Percentiles rank a stretch among this genome's conserved stretches.
These are phyloP conservation scores for Debaryomyces maramus DNA, from an alignment of 805 yeast species.

Conservation along the genomic window DNA sequence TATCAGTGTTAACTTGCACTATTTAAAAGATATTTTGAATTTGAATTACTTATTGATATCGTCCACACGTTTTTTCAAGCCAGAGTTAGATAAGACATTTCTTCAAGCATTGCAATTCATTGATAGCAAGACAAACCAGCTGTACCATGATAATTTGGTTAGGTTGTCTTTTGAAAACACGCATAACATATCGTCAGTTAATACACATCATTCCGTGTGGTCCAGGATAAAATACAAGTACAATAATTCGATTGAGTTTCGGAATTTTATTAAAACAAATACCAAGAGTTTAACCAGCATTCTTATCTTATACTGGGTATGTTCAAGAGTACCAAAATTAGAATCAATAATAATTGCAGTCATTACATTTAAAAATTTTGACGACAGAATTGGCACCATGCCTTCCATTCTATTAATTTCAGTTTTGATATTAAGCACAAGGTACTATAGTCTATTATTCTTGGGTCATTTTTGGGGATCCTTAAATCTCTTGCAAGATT, in stretches of 20 bases:
- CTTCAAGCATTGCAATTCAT: conserved; percentile 37
- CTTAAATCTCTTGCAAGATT: conserved; percentile 43
- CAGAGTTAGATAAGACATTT: conserved; percentile 43
- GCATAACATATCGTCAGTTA: background rate
- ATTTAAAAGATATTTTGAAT: conserved; percentile 37
- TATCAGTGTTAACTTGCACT: conserved; percentile 17
- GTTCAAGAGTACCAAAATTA: conserved; percentile 37
- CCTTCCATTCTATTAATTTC: conserved; percentile 41
- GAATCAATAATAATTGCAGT: conserved; percentile 45
- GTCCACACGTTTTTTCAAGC: conserved; percentile 33
- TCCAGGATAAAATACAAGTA: conserved; percentile 10
- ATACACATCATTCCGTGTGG: background rate
- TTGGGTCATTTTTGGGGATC: conserved; percentile 49
- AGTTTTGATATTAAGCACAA: conserved; percentile 36
- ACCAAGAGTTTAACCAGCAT: conserved; percentile 20
- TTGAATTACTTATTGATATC: conserved; percentile 41
- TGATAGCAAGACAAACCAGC: conserved; percentile 23
- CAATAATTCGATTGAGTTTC: conserved; percentile 18
- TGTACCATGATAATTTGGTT: conserved; percentile 15
- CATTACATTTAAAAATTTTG: conserved; percentile 44
- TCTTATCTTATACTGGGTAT: conserved; percentile 30
- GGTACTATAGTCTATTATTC: conserved; percentile 32
- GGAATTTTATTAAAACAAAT: conserved; percentile 23
- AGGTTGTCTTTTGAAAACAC: conserved; percentile 9
- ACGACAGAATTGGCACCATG: conserved; percentile 46